A percentile compares a stretch with the other conserved stretches of the same genome.
Evolutionary conservation across 495 filamentous ascomycete genomes (phyloP).

Genomic region (Tuber calosporum): DNA sequence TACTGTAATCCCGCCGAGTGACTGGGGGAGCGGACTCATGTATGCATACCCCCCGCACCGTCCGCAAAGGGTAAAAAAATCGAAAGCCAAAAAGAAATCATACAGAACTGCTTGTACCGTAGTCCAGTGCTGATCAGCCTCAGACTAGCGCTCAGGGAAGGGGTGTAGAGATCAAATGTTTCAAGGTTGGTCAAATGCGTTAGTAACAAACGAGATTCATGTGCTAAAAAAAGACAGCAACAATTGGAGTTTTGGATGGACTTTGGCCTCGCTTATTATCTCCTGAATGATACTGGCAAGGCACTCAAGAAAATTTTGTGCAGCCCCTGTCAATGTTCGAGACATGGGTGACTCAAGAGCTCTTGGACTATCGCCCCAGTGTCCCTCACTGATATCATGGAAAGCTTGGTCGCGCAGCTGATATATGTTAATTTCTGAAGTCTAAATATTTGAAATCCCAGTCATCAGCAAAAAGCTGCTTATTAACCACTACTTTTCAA

Average conservation of each 20-base stretch:
- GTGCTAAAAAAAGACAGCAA: not conserved
- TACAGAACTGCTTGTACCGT: no score
- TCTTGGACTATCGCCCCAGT: no score
- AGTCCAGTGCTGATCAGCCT: not conserved
- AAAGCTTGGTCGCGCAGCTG: no score
- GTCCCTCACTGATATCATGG: no score
- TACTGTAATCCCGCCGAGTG: not conserved
- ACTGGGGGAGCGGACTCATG: not conserved
- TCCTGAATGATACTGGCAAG: no score
- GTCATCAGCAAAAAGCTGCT: no score
- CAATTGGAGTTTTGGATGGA: not conserved
- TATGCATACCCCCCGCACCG: not conserved
- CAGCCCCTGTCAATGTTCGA: no score
- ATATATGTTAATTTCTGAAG: no score
- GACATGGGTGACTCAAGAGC: no score
- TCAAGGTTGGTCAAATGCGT: not conserved
- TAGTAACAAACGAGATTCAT: not conserved
- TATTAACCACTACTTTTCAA: no score
- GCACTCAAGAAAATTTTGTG: no score
- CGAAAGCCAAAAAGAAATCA: not conserved
- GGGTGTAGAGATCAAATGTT: not conserved
- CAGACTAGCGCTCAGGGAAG: not conserved
- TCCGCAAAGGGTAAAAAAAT: not conserved
- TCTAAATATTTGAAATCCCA: no score
- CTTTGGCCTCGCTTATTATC: not conserved